Evolutionary conservation across 805 yeast species (phyloP).

Genomic region (Kodamaea neixiangensis): DNA sequence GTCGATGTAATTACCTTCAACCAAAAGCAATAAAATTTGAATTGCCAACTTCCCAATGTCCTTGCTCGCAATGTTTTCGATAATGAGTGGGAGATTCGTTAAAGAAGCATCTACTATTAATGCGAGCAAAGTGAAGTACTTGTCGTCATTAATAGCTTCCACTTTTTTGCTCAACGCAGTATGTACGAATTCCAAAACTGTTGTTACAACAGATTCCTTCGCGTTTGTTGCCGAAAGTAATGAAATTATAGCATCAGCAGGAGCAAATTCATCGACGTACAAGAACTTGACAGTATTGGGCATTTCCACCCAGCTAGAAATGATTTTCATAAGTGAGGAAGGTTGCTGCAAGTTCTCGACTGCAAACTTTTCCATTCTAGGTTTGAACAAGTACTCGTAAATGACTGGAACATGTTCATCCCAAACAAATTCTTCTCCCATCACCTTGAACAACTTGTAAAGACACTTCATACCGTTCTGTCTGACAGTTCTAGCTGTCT

Average conservation of each 20-base stretch:
- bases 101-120: slow-evolving; percentile 61
- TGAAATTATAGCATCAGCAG: slow-evolving; percentile 56
- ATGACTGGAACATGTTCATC: slow-evolving; percentile 46
- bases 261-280: slow-evolving; percentile 53
- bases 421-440: slow-evolving; percentile 63
- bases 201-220: slow-evolving; percentile 63
- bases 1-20: slow-evolving; percentile 58
- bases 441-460: slow-evolving; percentile 51
- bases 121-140: slow-evolving; percentile 50
- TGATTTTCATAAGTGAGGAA: slow-evolving; percentile 69
- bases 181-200: slow-evolving; percentile 56
- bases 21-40: slow-evolving; percentile 51
- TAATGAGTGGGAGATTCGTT: slow-evolving; percentile 49
- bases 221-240: slow-evolving; percentile 56
- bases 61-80: slow-evolving; percentile 41
- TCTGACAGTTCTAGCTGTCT: slow-evolving; percentile 60
- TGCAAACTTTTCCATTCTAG: slow-evolving; percentile 69
- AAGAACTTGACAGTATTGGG: slow-evolving; percentile 52
- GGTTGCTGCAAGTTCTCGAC: slow-evolving; percentile 81
- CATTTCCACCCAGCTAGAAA: slow-evolving; percentile 53
- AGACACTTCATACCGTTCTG: slow-evolving; percentile 69
- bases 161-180: slow-evolving; percentile 46
- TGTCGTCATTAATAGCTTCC: slow-evolving; percentile 33
- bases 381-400: slow-evolving; percentile 54
- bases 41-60: slow-evolving; percentile 56